Evolutionary conservation across 129 eudicot species (phyloP), one percentile per base, ranked within the genome.

Genomic region (Tagetes erecta): DNA sequence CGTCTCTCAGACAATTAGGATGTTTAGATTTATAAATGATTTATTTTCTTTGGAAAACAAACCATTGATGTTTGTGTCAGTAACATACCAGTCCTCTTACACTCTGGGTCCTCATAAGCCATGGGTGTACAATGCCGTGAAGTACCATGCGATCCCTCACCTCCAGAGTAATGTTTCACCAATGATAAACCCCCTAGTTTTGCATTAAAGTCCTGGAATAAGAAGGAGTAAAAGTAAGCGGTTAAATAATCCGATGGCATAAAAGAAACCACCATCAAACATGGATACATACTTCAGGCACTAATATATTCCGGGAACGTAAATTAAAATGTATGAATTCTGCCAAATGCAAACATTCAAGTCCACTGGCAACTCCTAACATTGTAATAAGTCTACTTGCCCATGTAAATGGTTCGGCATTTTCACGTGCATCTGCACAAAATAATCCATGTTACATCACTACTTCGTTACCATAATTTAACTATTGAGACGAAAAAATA

Each of bases 121-220:
- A 0, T 2, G 34, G 13, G 85, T 76, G 13, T 80, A 72, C 1
- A 64, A 72, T 46, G 2, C n/a, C n/a, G 9, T 41, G 78, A 76
- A 33, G 47, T 37, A 74, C 76, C 80, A 75, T 84, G 77, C 8
- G 84, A 27, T 11, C 46, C 35, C 47, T 51, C 70, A 0, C 9
- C 49, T 57, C 14, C 27, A 5, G 80, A 79, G 46, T 52, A 71
- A 59, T 49, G 31, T 42, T 37, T 71, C 31, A 72, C 78, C 47
- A 84, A 6, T 0, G 77, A 62, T 36, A 80, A 84, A 42, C 62
- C 79, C 6, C 49, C 67, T 2, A 84, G 58, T 69, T 84, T 84
- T 73, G 79, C 82, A 49, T 72, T 76, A 42, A 62, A 84, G 34
- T 67, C 57, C 82, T 83, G 64, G 11, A 31, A 75, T 36, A 63